Percentiles rank a stretch among this genome's conserved stretches.
Evolutionary conservation across 1,284 basidiomycete genomes (phyloP).

Genomic region (Rugosomyces carneus): DNA sequence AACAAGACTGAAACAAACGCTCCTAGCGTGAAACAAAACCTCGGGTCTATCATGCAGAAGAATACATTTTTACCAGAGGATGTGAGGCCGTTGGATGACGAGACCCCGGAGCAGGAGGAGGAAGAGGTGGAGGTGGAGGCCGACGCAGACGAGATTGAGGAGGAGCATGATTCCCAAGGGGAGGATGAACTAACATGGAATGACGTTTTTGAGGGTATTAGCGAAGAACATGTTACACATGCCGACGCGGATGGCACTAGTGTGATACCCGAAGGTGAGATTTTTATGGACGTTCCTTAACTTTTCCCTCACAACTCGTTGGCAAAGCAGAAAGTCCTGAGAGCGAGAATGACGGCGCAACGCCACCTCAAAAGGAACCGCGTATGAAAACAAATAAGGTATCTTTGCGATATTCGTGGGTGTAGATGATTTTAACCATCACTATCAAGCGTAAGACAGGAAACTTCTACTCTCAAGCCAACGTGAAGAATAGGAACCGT

Average conservation of each 20-base stretch:
- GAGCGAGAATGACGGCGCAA: conserved; percentile 22
- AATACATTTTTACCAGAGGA: conserved; percentile 76
- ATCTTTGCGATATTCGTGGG: conserved; percentile 4
- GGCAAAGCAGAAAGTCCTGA: conserved; percentile 12
- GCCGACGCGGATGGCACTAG: conserved; percentile 23
- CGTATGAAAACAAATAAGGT: conserved; percentile 91
- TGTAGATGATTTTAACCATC: conserved; percentile 1
- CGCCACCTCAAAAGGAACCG: conserved; percentile 48
- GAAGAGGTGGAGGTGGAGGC: conserved; percentile 22
- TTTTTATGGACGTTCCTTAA: background rate
- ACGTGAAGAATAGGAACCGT: conserved; percentile 87
- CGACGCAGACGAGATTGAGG: conserved; percentile 29
- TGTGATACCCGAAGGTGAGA: conserved; percentile 17
- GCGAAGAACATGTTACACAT: conserved; percentile 26
- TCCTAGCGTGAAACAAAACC: conserved; percentile 65
- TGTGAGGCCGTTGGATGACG: conserved; percentile 52
- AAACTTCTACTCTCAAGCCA: conserved; percentile 86
- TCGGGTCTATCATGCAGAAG: conserved; percentile 79
- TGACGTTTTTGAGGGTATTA: conserved; percentile 57
- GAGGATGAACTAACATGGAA: conserved; percentile 55
- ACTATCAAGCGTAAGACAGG: conserved; percentile 68
- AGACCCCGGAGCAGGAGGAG: conserved; percentile 29
- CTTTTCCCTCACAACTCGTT: conserved; percentile 3
- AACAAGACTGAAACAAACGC: conserved; percentile 34
- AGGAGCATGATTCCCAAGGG: conserved; percentile 28